Percentiles rank a stretch among this genome's conserved stretches.
phyloP scores from a whole-genome alignment of 441 rosid genomes.

The Adansonia grandidieri region DNA sequence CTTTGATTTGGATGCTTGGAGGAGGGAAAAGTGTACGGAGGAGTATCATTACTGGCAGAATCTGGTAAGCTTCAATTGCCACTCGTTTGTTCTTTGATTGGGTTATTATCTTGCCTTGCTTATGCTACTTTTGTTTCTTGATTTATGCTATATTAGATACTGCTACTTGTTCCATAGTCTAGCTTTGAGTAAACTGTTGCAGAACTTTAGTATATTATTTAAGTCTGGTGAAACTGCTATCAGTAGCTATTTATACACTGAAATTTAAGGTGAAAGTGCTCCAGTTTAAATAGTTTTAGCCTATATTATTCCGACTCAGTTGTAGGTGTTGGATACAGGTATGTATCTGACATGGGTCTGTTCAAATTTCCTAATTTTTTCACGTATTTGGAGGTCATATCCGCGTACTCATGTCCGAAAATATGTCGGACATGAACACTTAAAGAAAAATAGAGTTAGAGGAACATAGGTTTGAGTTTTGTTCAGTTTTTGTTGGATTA shows the following conservation, averaged over 20 bases:
- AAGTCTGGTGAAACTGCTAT: not conserved
- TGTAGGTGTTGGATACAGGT: no score
- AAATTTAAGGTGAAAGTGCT: not conserved
- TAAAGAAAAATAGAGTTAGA: no score
- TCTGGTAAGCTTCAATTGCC: constrained; percentile 50
- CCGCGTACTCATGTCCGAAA: no score
- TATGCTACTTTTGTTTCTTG: not conserved
- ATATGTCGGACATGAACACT: no score
- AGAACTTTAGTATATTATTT: no score
- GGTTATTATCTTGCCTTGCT: not conserved
- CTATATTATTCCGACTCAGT: no score
- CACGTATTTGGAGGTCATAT: no score
- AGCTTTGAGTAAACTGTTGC: no score
- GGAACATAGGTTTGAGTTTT: no score
- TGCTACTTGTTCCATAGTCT: not conserved
- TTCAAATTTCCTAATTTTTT: no score
- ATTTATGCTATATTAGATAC: not conserved
- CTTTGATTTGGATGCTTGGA: constrained; percentile 35
- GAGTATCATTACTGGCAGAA: constrained; percentile 97
- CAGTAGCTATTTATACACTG: not conserved
- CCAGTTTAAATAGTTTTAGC: no score
- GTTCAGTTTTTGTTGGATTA: not conserved
- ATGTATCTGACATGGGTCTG: no score
- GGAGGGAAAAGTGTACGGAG: constrained; percentile 34
- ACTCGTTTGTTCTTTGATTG: not conserved